Percentiles rank a stretch among this genome's conserved stretches.
phyloP scores from a whole-genome alignment of 2,329 filamentous ascomycete species.

The Paramyrothecium roridum region DNA sequence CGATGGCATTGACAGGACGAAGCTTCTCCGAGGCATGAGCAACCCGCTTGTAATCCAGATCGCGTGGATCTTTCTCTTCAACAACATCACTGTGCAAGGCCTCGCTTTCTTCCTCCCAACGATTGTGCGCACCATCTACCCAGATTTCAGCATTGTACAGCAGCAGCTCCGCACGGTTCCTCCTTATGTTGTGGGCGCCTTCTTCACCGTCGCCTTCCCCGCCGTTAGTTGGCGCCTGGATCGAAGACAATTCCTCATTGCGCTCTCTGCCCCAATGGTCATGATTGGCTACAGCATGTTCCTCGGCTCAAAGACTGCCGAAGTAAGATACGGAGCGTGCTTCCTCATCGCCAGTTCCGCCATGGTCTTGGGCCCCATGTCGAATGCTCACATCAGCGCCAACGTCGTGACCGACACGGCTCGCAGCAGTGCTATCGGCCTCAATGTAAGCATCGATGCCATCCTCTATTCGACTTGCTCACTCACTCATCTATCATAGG shows the following conservation, averaged over 20 bases:
- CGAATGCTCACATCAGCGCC: slow-evolving; percentile 59
- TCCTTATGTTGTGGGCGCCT: slow-evolving; percentile 59
- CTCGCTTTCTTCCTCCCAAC: slow-evolving; percentile 70
- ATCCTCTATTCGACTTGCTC: not conserved
- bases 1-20: slow-evolving; percentile 57
- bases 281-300: slow-evolving; percentile 66
- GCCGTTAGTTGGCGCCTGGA: slow-evolving; percentile 56
- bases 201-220: slow-evolving; percentile 56
- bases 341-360: slow-evolving; percentile 61
- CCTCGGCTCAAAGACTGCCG: slow-evolving; percentile 42
- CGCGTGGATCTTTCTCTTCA: slow-evolving; percentile 57
- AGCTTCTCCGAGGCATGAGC: slow-evolving; percentile 60
- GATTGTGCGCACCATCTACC: slow-evolving; percentile 65
- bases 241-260: slow-evolving; percentile 52
- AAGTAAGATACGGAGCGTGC: slow-evolving; percentile 58
- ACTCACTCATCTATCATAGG: slow-evolving; percentile 8
- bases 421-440: slow-evolving; percentile 58
- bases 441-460: slow-evolving; percentile 15
- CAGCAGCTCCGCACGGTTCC: slow-evolving; percentile 65
- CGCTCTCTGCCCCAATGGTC: slow-evolving; percentile 51
- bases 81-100: slow-evolving; percentile 71
- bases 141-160: slow-evolving; percentile 49
- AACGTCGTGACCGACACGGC: slow-evolving; percentile 66
- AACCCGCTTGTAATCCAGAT: slow-evolving; percentile 53
- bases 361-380: slow-evolving; percentile 59